A percentile compares a stretch with the other conserved stretches of the same genome.
Conservation (phyloP, 2,329 filamentous ascomycete species). For the Myriosclerotinia curreyana region DNA sequence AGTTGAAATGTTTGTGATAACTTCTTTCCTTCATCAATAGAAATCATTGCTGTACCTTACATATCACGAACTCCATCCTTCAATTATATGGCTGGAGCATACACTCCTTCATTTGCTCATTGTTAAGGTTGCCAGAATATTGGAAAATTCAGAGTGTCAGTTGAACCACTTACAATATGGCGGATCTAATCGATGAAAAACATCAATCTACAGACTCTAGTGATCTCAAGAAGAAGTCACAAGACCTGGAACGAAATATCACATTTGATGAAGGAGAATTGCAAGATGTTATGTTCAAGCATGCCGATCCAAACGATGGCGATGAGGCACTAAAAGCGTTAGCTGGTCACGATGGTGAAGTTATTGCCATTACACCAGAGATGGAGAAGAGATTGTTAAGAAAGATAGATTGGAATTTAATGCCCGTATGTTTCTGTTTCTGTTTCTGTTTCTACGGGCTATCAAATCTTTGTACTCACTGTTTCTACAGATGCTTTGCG, state of each 20-base stretch:
- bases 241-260: slow-evolving; percentile 26
- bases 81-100: background rate
- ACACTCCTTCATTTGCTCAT: background rate
- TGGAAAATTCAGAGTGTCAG: too few relatives aligned
- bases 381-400: slow-evolving; percentile 44
- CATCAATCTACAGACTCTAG: background rate
- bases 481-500: slow-evolving; percentile 47
- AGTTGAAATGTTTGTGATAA: background rate
- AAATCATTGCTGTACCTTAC: background rate
- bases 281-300: slow-evolving; percentile 35
- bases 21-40: background rate
- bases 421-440: slow-evolving; percentile 40
- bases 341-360: slow-evolving; percentile 41
- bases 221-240: slow-evolving; percentile 25
- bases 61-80: background rate
- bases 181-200: slow-evolving; percentile 1
- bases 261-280: slow-evolving; percentile 30
- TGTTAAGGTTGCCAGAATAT: too few relatives aligned
- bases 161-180: slow-evolving; percentile 8
- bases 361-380: slow-evolving; percentile 42
- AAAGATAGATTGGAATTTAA: slow-evolving; percentile 48
- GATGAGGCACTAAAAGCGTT: slow-evolving; percentile 47
- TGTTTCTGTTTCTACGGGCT: too few relatives aligned
- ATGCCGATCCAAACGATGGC: slow-evolving; percentile 43
- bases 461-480: slow-evolving; percentile 5